Conservation (phyloP, 495 filamentous ascomycete species). For the Tuber indicum region DNA sequence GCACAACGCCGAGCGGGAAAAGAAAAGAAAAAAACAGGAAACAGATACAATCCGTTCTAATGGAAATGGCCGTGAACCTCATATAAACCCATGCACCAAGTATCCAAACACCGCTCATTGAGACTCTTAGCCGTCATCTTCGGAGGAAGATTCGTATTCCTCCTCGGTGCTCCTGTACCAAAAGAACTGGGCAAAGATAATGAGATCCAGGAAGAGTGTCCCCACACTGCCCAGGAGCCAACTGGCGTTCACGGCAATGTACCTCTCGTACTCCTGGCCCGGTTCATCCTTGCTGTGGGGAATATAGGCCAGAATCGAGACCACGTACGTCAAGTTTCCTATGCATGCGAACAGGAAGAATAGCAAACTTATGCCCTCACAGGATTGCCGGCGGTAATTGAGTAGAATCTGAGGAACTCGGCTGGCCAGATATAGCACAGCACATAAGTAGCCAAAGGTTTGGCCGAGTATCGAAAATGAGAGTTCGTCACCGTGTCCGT, state of each 20-base stretch:
- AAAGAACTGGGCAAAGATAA: conserved; percentile 90
- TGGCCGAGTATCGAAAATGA: conserved; percentile 71
- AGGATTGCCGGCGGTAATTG: conserved; percentile 82
- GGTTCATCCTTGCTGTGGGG: conserved; percentile 55
- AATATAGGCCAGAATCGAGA: conserved; percentile 83
- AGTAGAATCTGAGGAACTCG: conserved; percentile 82
- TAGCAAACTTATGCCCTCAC: conserved; percentile 80
- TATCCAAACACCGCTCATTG: not conserved
- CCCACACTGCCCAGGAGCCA: conserved; percentile 89
- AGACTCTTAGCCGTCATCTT: conserved; percentile 24
- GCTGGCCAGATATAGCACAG: conserved; percentile 77
- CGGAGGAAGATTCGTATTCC: conserved; percentile 17
- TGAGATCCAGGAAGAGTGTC: conserved; percentile 72
- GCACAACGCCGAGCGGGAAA: not conserved
- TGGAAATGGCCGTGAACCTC: not conserved
- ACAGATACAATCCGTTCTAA: not conserved
- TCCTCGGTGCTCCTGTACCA: conserved; percentile 53
- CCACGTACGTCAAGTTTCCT: conserved; percentile 85
- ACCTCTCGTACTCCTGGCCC: conserved; percentile 57
- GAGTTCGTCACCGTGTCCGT: conserved; percentile 43
- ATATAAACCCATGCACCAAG: not conserved
- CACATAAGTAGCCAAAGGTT: conserved; percentile 79
- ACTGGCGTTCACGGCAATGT: conserved; percentile 77
- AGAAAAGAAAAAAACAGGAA: not conserved
- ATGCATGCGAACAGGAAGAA: conserved; percentile 97